Percentiles rank a stretch among this genome's conserved stretches.
Evolutionary conservation across 2,329 filamentous ascomycete species (phyloP).

Genomic region (Cladosporium sp.): DNA sequence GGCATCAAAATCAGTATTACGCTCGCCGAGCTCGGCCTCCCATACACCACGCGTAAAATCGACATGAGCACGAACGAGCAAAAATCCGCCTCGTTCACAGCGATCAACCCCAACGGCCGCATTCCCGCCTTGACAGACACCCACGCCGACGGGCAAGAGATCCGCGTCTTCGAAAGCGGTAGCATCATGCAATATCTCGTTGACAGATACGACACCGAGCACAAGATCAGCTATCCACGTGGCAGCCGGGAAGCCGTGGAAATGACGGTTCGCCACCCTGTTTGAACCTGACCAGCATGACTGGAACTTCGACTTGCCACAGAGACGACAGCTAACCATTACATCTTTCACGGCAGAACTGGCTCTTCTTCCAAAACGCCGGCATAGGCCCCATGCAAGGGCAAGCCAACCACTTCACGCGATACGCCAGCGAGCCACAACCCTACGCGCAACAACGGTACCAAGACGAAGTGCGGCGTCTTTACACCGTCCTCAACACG

Average conservation of each 20-base stretch:
- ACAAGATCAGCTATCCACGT: conserved; percentile 20
- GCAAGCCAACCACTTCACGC: conserved; percentile 72
- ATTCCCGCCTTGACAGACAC: conserved; percentile 81
- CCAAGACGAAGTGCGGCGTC: conserved; percentile 70
- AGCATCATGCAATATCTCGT: conserved; percentile 18
- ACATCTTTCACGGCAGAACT: conserved; percentile 18
- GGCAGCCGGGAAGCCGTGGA: conserved; percentile 46
- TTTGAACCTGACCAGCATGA: too few relatives aligned
- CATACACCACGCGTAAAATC: conserved; percentile 70
- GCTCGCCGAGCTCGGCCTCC: conserved; percentile 71
- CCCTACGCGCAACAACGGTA: conserved; percentile 78
- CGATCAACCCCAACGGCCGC: conserved; percentile 86
- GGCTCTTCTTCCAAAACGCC: conserved; percentile 25
- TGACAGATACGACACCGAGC: conserved; percentile 24
- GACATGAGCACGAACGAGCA: conserved; percentile 68
- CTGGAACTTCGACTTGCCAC: too few relatives aligned
- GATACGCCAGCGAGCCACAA: conserved; percentile 73
- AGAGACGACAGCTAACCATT: conserved; percentile 12
- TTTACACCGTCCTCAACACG: conserved; percentile 71
- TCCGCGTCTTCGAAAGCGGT: conserved; percentile 57
- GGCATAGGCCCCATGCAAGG: conserved; percentile 64
- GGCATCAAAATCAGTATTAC: conserved; percentile 83
- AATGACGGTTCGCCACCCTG: conserved; percentile 32
- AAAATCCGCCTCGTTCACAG: conserved; percentile 79
- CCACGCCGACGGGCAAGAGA: conserved; percentile 54